These are phyloP conservation scores for Chalaropsis ovoidea DNA, from an alignment of 2,329 filamentous ascomycete species.

Conservation along the genomic window DNA sequence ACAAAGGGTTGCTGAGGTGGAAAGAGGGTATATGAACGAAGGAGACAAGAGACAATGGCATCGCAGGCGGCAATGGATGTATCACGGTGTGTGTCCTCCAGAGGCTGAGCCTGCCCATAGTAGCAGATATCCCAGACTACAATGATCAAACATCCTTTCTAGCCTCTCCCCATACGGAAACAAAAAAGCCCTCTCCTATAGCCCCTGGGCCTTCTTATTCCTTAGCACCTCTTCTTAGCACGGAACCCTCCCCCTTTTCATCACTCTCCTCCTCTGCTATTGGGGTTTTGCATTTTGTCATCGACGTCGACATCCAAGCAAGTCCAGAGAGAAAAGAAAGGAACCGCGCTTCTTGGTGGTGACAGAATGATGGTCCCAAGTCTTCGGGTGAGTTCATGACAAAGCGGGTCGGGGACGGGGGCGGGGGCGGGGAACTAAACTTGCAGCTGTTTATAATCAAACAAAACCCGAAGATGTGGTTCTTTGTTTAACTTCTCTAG, in stretches of 20 bases:
- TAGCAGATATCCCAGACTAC: neutral
- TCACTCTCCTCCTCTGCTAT: neutral
- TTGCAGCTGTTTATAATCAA: neutral
- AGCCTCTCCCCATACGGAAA: neutral
- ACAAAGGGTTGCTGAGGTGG: neutral
- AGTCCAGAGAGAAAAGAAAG: neutral
- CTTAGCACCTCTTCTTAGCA: neutral
- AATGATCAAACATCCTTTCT: neutral
- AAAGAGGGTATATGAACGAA: neutral
- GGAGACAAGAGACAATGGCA: neutral
- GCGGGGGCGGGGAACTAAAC: neutral
- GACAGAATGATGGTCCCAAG: neutral
- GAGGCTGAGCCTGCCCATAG: neutral
- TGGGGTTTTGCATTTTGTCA: neutral
- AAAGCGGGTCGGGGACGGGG: neutral
- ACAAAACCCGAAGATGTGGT: neutral
- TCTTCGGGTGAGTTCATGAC: neutral
- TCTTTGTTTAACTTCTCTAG: conserved; percentile 1
- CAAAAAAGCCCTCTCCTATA: neutral
- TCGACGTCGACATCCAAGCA: neutral
- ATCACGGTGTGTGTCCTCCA: no score
- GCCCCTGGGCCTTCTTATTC: neutral
- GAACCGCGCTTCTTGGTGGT: neutral
- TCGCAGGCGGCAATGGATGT: no score
- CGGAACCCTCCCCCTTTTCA: neutral